A percentile compares a stretch with the other conserved stretches of the same genome.
These are phyloP conservation scores for Abrus pulchellus DNA, from an alignment of 306 rosid genomes.

Conservation along the genomic window DNA sequence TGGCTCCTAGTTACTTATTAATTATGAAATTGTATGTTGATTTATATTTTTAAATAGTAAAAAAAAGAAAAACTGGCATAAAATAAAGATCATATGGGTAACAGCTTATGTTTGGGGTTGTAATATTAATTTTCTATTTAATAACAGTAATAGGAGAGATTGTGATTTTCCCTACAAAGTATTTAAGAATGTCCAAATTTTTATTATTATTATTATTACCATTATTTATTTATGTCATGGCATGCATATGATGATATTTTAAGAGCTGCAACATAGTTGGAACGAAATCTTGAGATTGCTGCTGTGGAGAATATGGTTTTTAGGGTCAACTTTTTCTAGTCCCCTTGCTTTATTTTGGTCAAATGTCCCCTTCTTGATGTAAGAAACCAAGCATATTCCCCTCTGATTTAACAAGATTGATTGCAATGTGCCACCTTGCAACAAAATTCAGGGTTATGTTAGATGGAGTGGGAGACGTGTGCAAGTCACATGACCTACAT, in stretches of 20 bases:
- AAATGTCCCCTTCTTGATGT: conserved; percentile 22
- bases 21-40: conserved; percentile 12
- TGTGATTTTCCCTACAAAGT: background rate
- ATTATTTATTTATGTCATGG: background rate
- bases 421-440: background rate
- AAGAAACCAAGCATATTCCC: background rate
- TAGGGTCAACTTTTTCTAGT: background rate
- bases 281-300: conserved; percentile 2
- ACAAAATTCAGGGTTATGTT: conserved; percentile 23
- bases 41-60: conserved; percentile 25
- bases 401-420: conserved; percentile 6
- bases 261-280: background rate
- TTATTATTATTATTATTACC: conserved; percentile 19
- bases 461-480: conserved; percentile 4
- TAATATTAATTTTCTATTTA: conserved; percentile 17
- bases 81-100: conserved; percentile 23
- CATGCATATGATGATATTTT: background rate
- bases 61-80: background rate
- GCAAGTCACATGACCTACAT: background rate
- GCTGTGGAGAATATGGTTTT: conserved; percentile 3
- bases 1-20: conserved; percentile 38
- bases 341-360: conserved; percentile 15
- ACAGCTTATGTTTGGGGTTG: background rate
- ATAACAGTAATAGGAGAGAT: background rate
- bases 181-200: background rate